Evolutionary conservation across 2,329 filamentous ascomycete species (phyloP).

Genomic region (Alternaria ethzedia): DNA sequence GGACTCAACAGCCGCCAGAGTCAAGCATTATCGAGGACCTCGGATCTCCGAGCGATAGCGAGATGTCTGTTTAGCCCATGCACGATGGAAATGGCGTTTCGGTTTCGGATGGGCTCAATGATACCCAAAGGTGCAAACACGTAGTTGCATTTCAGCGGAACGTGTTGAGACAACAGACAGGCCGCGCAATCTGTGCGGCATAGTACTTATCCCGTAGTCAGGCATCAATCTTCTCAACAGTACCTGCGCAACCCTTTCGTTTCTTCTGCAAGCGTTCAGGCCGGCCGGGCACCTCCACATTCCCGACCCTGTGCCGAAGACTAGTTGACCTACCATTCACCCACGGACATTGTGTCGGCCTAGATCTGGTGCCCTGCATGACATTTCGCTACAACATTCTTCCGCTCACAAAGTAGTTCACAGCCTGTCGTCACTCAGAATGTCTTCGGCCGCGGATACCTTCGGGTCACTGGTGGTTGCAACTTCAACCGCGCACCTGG

Average conservation of each 20-base stretch:
- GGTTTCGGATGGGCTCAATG: slow-evolving; percentile 3
- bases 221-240: slow-evolving; percentile 1
- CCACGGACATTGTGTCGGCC: slow-evolving; percentile 3
- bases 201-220: not conserved
- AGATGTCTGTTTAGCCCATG: slow-evolving; percentile 1
- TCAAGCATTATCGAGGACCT: slow-evolving; percentile 30
- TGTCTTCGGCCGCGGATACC: slow-evolving; percentile 24
- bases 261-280: not conserved
- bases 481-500: slow-evolving; percentile 9
- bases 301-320: slow-evolving; percentile 3
- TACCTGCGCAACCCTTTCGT: not conserved
- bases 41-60: slow-evolving; percentile 22
- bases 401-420: not conserved
- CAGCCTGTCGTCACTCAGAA: slow-evolving; percentile 5
- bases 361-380: not conserved
- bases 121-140: not conserved
- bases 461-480: not conserved
- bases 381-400: not conserved
- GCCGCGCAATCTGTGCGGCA: not conserved
- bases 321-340: not conserved
- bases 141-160: not conserved
- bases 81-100: not conserved
- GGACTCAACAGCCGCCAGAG: slow-evolving; percentile 18
- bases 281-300: not conserved
- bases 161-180: not conserved